Conservation (phyloP, 345 rosid genomes). For the Carallia brachiata region DNA sequence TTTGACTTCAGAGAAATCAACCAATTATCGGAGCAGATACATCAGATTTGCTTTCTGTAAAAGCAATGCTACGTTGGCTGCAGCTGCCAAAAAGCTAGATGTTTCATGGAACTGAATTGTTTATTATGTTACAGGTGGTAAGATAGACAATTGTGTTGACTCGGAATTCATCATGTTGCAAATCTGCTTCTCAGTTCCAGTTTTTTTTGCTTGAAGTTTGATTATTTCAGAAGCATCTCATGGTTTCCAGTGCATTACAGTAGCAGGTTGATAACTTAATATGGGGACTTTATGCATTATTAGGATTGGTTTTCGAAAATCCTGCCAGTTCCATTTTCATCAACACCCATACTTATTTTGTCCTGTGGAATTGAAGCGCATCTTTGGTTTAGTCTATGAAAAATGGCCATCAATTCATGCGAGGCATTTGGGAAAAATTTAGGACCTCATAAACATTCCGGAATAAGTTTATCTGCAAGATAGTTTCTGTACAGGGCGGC, state of each 20-base stretch:
- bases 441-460: slow-evolving; percentile 14
- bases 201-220: background rate
- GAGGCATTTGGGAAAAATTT: slow-evolving; percentile 1
- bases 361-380: slow-evolving; percentile 22
- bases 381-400: slow-evolving; percentile 11
- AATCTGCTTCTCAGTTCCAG: too few relatives aligned
- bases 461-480: background rate
- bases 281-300: too few relatives aligned
- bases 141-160: too few relatives aligned
- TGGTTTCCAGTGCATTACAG: slow-evolving; percentile 14
- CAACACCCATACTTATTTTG: slow-evolving; percentile 16
- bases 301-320: slow-evolving; percentile 8
- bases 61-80: slow-evolving; percentile 41
- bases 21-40: slow-evolving; percentile 30
- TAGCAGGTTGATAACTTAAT: background rate
- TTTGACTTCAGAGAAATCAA: slow-evolving; percentile 9
- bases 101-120: background rate
- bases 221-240: background rate
- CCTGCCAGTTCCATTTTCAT: slow-evolving; percentile 16
- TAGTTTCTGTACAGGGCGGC: slow-evolving; percentile 11
- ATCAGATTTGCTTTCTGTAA: slow-evolving; percentile 63
- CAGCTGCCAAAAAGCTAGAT: slow-evolving; percentile 42
- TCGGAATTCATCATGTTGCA: too few relatives aligned
- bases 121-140: background rate
- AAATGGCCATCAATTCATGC: slow-evolving; percentile 2